Conservation (phyloP, 225 moss, liverwort and hornwort genomes). For the Lunularia cruciata region DNA sequence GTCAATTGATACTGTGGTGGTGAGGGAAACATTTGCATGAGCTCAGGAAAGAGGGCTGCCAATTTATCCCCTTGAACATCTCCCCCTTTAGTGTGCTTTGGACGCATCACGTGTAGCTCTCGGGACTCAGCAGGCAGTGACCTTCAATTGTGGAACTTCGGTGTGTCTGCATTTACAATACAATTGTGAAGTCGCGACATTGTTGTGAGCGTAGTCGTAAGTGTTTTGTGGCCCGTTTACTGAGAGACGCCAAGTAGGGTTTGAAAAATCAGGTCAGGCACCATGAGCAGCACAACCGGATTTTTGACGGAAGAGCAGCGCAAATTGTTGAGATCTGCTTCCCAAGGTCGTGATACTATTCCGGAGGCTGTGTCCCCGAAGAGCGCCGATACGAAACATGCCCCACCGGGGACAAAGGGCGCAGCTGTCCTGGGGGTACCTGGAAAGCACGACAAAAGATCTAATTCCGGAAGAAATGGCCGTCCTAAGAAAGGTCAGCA, state of each 20-base stretch:
- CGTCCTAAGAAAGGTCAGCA: conserved; percentile 83
- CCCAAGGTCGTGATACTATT: conserved; percentile 68
- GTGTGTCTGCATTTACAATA: background rate
- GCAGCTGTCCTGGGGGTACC: conserved; percentile 47
- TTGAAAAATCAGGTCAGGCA: conserved; percentile 1
- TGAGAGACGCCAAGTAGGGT: conserved; percentile 11
- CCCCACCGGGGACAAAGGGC: conserved; percentile 44
- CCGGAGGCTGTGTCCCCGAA: conserved; percentile 51
- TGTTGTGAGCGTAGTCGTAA: background rate
- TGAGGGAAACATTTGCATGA: conserved; percentile 6
- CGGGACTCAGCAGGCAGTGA: background rate
- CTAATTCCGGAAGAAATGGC: conserved; percentile 89
- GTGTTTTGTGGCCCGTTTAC: conserved; percentile 7
- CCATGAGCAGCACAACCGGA: conserved; percentile 70
- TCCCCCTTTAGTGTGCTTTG: background rate
- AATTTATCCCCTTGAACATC: background rate
- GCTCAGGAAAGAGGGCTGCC: background rate
- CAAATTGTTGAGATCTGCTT: conserved; percentile 78
- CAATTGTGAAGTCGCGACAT: conserved; percentile 4
- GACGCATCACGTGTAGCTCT: background rate
- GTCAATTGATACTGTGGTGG: background rate
- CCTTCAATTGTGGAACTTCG: background rate
- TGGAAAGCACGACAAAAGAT: conserved; percentile 67
- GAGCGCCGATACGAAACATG: conserved; percentile 52
- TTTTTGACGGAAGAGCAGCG: conserved; percentile 97